Percentiles rank a stretch among this genome's conserved stretches.
phyloP scores from a whole-genome alignment of 768 basidiomycete species.

The Daedaleopsis nitida region DNA sequence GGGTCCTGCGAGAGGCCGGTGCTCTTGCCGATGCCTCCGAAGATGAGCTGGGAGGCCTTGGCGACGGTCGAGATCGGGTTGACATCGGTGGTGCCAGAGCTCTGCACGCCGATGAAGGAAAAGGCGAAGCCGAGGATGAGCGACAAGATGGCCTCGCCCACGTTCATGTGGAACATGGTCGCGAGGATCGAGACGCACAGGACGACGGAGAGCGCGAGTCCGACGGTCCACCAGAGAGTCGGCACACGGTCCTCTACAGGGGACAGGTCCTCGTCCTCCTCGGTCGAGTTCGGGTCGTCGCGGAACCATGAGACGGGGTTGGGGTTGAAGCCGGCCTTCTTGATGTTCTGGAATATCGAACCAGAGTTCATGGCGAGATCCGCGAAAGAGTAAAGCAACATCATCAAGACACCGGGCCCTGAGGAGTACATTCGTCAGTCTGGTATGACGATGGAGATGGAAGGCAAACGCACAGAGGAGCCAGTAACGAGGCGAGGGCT shows the following conservation, averaged over 20 bases:
- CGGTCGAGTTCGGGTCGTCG: conserved; percentile 27
- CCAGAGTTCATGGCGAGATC: conserved; percentile 48
- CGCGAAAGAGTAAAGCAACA: conserved; percentile 61
- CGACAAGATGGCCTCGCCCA: conserved; percentile 58
- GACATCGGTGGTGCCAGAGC: conserved; percentile 59
- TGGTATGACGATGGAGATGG: too few species aligned
- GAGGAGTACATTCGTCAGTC: too few species aligned
- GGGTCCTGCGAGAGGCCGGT: conserved; percentile 34
- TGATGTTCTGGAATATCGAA: conserved; percentile 33
- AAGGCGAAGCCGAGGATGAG: conserved; percentile 65
- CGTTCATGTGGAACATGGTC: conserved; percentile 56
- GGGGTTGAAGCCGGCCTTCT: conserved; percentile 8
- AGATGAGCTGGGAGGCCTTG: conserved; percentile 65
- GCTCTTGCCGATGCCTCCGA: conserved; percentile 61
- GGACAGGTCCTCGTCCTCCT: conserved; percentile 53
- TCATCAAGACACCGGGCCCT: conserved; percentile 61
- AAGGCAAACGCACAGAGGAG: conserved; percentile 16
- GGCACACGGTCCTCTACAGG: conserved; percentile 59
- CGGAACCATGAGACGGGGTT: conserved; percentile 22
- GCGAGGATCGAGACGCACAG: conserved; percentile 55
- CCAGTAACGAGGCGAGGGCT: conserved; percentile 26
- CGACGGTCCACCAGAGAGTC: conserved; percentile 53
- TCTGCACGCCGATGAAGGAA: conserved; percentile 69
- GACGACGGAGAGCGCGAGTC: conserved; percentile 49
- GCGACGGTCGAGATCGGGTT: conserved; percentile 64